These are phyloP conservation scores for Fusarium hostae DNA, from an alignment of 2,329 filamentous ascomycete species.

Conservation along the genomic window DNA sequence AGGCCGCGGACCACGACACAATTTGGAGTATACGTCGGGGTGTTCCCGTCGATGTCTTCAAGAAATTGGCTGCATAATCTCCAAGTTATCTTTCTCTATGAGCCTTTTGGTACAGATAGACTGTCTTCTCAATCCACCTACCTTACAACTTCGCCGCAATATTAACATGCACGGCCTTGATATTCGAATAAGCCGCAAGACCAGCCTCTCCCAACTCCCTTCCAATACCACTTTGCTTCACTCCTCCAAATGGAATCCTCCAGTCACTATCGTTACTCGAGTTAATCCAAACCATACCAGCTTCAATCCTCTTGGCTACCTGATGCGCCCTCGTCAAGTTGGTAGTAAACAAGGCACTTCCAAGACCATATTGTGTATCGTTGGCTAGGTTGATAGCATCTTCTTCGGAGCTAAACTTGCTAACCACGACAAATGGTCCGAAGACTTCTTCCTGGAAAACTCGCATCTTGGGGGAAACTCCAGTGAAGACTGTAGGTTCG, in stretches of 20 bases:
- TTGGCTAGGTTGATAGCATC: constrained; percentile 58
- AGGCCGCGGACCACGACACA: constrained; percentile 4
- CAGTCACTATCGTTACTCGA: constrained; percentile 58
- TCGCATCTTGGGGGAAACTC: constrained; percentile 54
- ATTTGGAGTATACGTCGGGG: constrained; percentile 14
- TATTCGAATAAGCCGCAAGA: constrained; percentile 56
- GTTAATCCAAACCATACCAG: constrained; percentile 68
- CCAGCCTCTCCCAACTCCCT: constrained; percentile 59
- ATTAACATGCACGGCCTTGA: constrained; percentile 59
- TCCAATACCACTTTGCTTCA: constrained; percentile 62
- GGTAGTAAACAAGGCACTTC: constrained; percentile 69
- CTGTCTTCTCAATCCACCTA: background rate
- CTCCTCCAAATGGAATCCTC: constrained; percentile 58
- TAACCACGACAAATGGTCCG: constrained; percentile 57
- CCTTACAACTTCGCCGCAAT: constrained; percentile 44
- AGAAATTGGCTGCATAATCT: background rate
- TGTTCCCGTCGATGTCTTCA: constrained; percentile 1
- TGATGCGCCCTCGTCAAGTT: constrained; percentile 63
- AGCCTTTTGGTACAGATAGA: background rate
- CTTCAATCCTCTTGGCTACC: constrained; percentile 66
- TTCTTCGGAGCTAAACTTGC: constrained; percentile 55
- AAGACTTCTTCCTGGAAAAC: constrained; percentile 61
- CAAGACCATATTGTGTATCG: constrained; percentile 70
- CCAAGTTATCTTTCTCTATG: accelerated
- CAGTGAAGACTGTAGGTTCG: constrained; percentile 58